Evolutionary conservation across 805 yeast species (phyloP).

Genomic region (Candida namnaoensis): DNA sequence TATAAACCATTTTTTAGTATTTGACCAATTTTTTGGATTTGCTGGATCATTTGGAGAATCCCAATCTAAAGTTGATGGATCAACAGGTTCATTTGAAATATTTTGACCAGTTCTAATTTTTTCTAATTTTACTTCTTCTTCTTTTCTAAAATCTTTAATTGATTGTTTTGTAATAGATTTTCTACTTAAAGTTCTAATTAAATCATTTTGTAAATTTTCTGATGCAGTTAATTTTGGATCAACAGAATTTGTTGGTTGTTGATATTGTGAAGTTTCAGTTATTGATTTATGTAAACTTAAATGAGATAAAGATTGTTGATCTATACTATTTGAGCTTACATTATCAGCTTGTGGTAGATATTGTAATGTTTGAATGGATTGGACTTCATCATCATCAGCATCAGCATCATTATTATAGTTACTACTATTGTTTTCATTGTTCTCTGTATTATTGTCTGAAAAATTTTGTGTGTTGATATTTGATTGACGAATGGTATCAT

Average conservation of each 20-base stretch:
- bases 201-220: conserved; percentile 14
- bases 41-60: conserved; percentile 53
- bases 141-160: not conserved
- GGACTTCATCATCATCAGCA: conserved; percentile 2
- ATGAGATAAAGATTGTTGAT: not conserved
- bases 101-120: conserved; percentile 9
- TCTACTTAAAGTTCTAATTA: conserved; percentile 17
- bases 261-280: conserved; percentile 13
- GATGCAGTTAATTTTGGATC: conserved; percentile 4
- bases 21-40: conserved; percentile 65
- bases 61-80: conserved; percentile 41
- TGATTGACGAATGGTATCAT: too few relatives aligned
- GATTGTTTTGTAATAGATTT: conserved; percentile 8
- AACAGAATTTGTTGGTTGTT: conserved; percentile 1
- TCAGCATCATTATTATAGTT: conserved; percentile 1
- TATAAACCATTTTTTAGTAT: conserved; percentile 51
- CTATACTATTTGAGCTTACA: conserved; percentile 10
- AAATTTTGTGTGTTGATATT: too few relatives aligned
- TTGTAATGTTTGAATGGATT: not conserved
- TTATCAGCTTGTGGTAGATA: not conserved
- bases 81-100: conserved; percentile 22
- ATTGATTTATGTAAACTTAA: not conserved
- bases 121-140: conserved; percentile 1
- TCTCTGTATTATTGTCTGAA: too few relatives aligned
- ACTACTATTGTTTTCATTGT: not conserved